Percentiles rank a stretch among this genome's conserved stretches.
These are phyloP conservation scores for Inosperma sp. DNA, from an alignment of 768 basidiomycete genomes.

Conservation along the genomic window DNA sequence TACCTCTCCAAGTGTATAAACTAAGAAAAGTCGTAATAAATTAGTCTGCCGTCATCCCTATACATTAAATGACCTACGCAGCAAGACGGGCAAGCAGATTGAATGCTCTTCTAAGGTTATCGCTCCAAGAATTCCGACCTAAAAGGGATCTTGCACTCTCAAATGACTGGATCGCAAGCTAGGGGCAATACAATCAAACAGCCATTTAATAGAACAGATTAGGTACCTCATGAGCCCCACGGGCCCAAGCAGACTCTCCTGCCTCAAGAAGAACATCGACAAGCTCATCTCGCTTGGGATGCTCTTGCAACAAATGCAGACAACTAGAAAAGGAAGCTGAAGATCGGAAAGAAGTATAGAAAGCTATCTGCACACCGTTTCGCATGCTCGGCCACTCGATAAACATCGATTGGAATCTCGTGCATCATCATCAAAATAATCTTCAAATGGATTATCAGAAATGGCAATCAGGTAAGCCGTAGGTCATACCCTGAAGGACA, in stretches of 20 bases:
- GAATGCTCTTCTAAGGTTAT: constrained; percentile 45
- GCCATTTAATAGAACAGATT: neutral
- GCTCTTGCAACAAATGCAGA: constrained; percentile 45
- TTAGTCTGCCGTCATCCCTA: neutral
- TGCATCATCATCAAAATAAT: constrained; percentile 70
- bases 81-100: constrained; percentile 53
- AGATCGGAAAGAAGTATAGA: neutral
- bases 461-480: neutral
- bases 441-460: constrained; percentile 29
- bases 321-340: neutral
- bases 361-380: constrained; percentile 47
- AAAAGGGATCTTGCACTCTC: constrained; percentile 54
- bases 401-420: constrained; percentile 56
- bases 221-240: constrained; percentile 70
- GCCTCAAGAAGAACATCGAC: constrained; percentile 60
- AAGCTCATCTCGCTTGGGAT: constrained; percentile 57
- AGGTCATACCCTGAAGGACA: constrained; percentile 58
- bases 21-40: constrained; percentile 26
- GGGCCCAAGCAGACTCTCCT: constrained; percentile 64
- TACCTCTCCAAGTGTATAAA: constrained; percentile 63
- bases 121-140: constrained; percentile 49
- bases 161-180: constrained; percentile 64
- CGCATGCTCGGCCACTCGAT: constrained; percentile 67
- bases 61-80: constrained; percentile 41
- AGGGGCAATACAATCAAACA: neutral